A percentile compares a stretch with the other conserved stretches of the same genome.
Evolutionary conservation across 768 basidiomycete genomes (phyloP).

Genomic region (Termitomyces sp.): DNA sequence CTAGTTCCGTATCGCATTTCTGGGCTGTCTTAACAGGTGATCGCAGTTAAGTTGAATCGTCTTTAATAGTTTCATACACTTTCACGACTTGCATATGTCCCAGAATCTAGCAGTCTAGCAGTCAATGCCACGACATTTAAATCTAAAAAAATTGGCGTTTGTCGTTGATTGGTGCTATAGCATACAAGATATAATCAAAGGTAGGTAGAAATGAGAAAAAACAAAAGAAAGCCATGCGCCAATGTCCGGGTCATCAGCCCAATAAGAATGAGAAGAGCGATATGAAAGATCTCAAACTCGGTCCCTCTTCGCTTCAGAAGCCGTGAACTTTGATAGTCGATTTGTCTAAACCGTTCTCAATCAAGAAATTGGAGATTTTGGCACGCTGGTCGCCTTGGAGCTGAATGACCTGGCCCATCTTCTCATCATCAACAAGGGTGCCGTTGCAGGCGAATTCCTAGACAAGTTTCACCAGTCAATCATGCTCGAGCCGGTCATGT

Average conservation of each 20-base stretch:
- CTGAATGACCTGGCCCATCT: slow-evolving; percentile 96
- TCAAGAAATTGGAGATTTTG: slow-evolving; percentile 87
- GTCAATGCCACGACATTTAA: background rate
- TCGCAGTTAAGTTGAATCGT: slow-evolving; percentile 14
- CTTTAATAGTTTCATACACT: slow-evolving; percentile 4
- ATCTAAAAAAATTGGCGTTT: slow-evolving; percentile 6
- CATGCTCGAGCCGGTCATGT: background rate
- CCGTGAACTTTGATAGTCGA: slow-evolving; percentile 83
- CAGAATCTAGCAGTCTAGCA: slow-evolving; percentile 7
- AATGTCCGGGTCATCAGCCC: background rate
- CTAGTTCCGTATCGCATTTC: background rate
- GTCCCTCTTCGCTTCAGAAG: slow-evolving; percentile 45
- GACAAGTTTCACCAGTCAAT: slow-evolving; percentile 1
- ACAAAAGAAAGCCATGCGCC: background rate
- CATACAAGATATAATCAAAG: slow-evolving; percentile 23
- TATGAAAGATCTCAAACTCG: slow-evolving; percentile 7
- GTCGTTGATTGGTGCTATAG: slow-evolving; percentile 18
- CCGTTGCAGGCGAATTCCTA: slow-evolving; percentile 99
- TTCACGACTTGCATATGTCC: slow-evolving; percentile 11
- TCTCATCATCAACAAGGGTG: slow-evolving; percentile 90
- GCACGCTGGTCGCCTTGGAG: slow-evolving; percentile 95
- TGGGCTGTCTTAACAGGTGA: background rate
- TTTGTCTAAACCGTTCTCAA: slow-evolving; percentile 74
- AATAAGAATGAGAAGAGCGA: background rate
- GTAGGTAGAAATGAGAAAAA: slow-evolving; percentile 13